Evolutionary conservation across 345 rosid species (phyloP), one percentile per base, ranked within the genome.

Genomic region (Citrus unshiu): DNA sequence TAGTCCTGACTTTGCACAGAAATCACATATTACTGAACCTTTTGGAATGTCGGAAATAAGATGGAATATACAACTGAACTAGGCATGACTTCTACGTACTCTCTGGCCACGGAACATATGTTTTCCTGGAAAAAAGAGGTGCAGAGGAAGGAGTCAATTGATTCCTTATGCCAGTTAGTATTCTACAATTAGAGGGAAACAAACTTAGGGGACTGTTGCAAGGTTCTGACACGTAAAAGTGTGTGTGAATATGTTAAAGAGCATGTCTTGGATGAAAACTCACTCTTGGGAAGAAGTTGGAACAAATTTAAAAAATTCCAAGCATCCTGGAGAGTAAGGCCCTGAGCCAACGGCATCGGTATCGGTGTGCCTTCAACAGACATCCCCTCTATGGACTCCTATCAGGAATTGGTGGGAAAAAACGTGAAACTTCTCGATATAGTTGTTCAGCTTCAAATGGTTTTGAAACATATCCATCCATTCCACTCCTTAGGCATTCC

Each of bases 381-480:
- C 72, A 64, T 58, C 56, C 54, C 63, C 74, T 74, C 78, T 65
- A 74, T 56, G 51, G 79, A 70, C 78, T 81, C 40, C 14, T 40
- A 63, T 67, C 54, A 66, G 80, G 74, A 46, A 61, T 63, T 25
- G 85, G 77, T 22, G 75, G 80, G 78, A 95, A 88, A 84, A 90
- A 90, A 5, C 92, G 88, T 29, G 98, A 90, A 63, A 92, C 97
- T 85, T 95, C 98, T 57, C 77, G 80, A 75, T 92, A 93, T 35
- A 95, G 72, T 81, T 91, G 94, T 78, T 92, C 93, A 54, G 98
- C 95, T 91, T 95, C 98, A 68, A 95, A 95, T 32, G 98, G 98
- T 73, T 95, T 95, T 14, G 98, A 95, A 68, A 95, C 97, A 81
- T 95, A 93, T 40, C 97, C 98, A 83, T 93, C 92, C 98, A 95